Conservation (phyloP, 768 basidiomycete genomes). For the Psilocybe subaeruginosa region DNA sequence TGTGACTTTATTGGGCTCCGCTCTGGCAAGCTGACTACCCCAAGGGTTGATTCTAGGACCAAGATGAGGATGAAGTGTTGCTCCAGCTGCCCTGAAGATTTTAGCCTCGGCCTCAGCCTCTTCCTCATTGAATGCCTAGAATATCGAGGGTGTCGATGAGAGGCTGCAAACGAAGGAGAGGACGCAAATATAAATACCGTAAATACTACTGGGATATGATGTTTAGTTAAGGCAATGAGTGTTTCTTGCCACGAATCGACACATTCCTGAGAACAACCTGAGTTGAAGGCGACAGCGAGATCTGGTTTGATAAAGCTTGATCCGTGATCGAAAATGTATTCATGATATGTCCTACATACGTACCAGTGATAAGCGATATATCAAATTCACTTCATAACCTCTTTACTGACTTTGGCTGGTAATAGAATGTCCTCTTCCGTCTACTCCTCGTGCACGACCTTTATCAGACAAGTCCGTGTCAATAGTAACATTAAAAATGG, state of each 20-base stretch:
- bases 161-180: not conserved
- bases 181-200: constrained; percentile 25
- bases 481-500: constrained; percentile 1
- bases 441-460: constrained; percentile 28
- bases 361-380: not conserved
- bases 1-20: constrained; percentile 31
- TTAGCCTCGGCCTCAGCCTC: constrained; percentile 32
- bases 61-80: constrained; percentile 24
- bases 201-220: constrained; percentile 33
- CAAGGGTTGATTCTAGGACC: constrained; percentile 33
- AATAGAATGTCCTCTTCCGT: constrained; percentile 27
- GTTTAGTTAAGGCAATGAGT: constrained; percentile 25
- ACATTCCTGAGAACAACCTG: constrained; percentile 29
- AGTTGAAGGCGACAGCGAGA: constrained; percentile 40
- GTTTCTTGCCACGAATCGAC: constrained; percentile 28
- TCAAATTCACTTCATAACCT: not conserved
- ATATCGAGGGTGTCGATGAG: not conserved
- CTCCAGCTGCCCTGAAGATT: constrained; percentile 24
- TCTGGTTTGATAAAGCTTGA: constrained; percentile 28
- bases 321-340: constrained; percentile 20
- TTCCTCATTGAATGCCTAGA: constrained; percentile 33
- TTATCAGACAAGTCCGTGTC: not conserved
- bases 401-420: constrained; percentile 24
- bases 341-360: constrained; percentile 33
- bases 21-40: constrained; percentile 31